Evolutionary conservation across 805 yeast species (phyloP).

Genomic region (Wickerhamiella galacta): DNA sequence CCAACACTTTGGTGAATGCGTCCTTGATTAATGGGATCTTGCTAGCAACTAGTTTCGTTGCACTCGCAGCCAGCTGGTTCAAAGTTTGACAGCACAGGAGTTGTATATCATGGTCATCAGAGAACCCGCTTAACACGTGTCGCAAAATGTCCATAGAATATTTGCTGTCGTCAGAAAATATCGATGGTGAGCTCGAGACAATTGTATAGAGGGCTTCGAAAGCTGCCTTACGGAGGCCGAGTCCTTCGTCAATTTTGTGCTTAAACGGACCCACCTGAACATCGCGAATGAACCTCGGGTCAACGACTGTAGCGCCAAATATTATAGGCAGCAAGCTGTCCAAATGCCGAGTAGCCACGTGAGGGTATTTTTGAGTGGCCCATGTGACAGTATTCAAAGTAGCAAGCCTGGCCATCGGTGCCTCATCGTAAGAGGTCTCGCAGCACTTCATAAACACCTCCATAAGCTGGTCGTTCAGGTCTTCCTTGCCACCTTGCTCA

Average conservation of each 20-base stretch:
- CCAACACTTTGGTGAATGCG: conserved; percentile 28
- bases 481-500: neutral
- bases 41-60: conserved; percentile 12
- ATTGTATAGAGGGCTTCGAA: conserved; percentile 53
- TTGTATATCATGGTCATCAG: conserved; percentile 46
- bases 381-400: conserved; percentile 4
- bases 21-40: conserved; percentile 15
- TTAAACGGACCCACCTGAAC: conserved; percentile 77
- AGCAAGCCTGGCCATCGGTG: neutral
- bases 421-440: neutral
- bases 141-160: conserved; percentile 23
- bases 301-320: conserved; percentile 1
- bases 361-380: conserved; percentile 4
- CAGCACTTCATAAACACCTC: conserved; percentile 3
- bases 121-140: conserved; percentile 34
- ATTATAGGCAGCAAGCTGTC: neutral
- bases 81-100: conserved; percentile 34
- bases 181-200: conserved; percentile 18
- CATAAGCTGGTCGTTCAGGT: no score
- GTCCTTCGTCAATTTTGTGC: conserved; percentile 63
- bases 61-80: conserved; percentile 24
- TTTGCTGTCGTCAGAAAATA: conserved; percentile 16
- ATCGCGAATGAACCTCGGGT: conserved; percentile 2
- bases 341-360: neutral
- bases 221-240: conserved; percentile 53